These are phyloP conservation scores for Clohesyomyces aquaticus DNA, from an alignment of 495 filamentous ascomycete species.

Conservation along the genomic window DNA sequence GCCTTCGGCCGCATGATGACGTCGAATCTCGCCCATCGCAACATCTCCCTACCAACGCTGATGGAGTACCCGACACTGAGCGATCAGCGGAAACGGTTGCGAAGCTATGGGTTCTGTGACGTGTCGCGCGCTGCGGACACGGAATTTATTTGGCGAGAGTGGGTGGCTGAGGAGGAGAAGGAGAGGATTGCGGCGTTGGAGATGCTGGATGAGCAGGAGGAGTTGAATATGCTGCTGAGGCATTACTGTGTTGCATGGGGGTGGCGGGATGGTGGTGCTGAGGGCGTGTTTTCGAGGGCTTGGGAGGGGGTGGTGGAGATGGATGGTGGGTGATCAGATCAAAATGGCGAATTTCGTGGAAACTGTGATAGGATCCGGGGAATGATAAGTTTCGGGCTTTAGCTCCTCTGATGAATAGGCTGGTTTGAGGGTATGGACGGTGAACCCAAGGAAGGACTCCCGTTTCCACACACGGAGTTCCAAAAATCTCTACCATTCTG, in stretches of 20 bases:
- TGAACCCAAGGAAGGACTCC: no score
- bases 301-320: constrained; percentile 30
- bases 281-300: constrained; percentile 36
- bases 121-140: constrained; percentile 68
- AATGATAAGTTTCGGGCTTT: no score
- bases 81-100: constrained; percentile 69
- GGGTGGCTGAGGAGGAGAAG: constrained; percentile 74
- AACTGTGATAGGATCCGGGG: no score
- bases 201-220: constrained; percentile 93
- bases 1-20: constrained; percentile 90
- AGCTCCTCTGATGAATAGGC: no score
- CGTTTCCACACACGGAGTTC: no score
- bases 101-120: constrained; percentile 60
- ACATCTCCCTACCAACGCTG: constrained; percentile 82
- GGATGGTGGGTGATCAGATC: constrained; percentile 15
- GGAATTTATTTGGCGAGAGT: constrained; percentile 72
- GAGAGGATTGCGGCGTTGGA: constrained; percentile 77
- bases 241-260: constrained; percentile 94
- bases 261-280: constrained; percentile 58
- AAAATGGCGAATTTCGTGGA: no score
- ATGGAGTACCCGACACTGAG: constrained; percentile 65
- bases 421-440: no score
- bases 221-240: constrained; percentile 83
- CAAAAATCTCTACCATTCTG: no score
- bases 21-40: constrained; percentile 81